Percentiles rank a stretch among this genome's conserved stretches.
Evolutionary conservation across 2,329 filamentous ascomycete genomes (phyloP).

Genomic region (Rhexocercosporidium sp.): DNA sequence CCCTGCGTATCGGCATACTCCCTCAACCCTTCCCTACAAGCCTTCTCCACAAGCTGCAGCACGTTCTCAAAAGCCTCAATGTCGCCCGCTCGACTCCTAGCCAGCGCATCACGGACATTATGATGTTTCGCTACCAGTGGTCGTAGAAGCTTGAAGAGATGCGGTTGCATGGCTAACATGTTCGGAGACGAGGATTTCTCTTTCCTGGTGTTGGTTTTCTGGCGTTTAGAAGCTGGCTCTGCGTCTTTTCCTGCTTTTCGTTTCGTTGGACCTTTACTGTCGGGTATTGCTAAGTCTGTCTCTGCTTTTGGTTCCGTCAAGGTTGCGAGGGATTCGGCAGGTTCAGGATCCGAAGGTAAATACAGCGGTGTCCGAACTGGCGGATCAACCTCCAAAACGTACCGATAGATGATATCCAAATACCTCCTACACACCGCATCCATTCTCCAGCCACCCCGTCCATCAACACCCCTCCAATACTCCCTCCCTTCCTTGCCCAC

Average conservation of each 20-base stretch:
- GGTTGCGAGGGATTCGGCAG: slow-evolving; percentile 37
- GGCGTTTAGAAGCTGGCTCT: slow-evolving; percentile 45
- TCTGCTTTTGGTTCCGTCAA: not conserved
- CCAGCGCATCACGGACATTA: slow-evolving; percentile 84
- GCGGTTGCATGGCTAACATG: slow-evolving; percentile 81
- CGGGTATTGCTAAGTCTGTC: not conserved
- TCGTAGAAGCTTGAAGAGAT: slow-evolving; percentile 90
- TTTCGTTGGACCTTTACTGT: not conserved
- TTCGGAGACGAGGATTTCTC: slow-evolving; percentile 59
- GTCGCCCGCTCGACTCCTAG: slow-evolving; percentile 69
- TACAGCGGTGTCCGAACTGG: slow-evolving; percentile 77
- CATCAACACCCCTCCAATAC: slow-evolving; percentile 84
- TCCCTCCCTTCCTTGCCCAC: slow-evolving; percentile 72
- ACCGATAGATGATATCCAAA: slow-evolving; percentile 83
- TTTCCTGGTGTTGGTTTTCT: slow-evolving; percentile 45
- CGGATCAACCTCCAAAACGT: slow-evolving; percentile 70
- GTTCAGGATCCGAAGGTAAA: slow-evolving; percentile 55
- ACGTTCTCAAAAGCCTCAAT: slow-evolving; percentile 79
- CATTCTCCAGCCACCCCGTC: slow-evolving; percentile 83
- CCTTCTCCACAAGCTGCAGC: slow-evolving; percentile 74
- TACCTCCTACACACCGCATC: slow-evolving; percentile 89
- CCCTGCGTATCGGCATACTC: slow-evolving; percentile 65
- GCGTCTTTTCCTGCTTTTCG: slow-evolving; percentile 31
- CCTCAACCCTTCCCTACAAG: slow-evolving; percentile 72
- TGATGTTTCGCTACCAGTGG: slow-evolving; percentile 82